A percentile compares a stretch with the other conserved stretches of the same genome.
These are phyloP conservation scores for Boletus sp. DNA, from an alignment of 1,284 basidiomycete genomes.

Conservation along the genomic window DNA sequence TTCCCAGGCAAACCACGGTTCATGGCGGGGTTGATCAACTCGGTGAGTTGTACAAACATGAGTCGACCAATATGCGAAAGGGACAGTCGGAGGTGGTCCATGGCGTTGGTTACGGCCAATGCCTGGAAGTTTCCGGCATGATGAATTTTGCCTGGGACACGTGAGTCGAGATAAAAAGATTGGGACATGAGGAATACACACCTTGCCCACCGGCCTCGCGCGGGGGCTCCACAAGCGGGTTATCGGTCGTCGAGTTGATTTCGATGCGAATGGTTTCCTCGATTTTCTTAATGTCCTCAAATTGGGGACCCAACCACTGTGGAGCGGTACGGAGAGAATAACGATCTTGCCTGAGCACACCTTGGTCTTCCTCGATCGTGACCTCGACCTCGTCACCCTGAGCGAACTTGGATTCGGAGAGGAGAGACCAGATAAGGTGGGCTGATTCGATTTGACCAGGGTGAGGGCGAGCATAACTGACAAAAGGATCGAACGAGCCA, in stretches of 20 bases:
- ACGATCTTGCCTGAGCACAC: constrained; percentile 56
- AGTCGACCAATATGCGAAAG: constrained; percentile 83
- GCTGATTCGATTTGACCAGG: constrained; percentile 83
- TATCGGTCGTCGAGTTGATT: constrained; percentile 68
- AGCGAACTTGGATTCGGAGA: constrained; percentile 73
- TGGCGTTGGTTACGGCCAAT: constrained; percentile 82
- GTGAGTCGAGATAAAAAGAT: constrained; percentile 46
- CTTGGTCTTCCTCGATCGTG: constrained; percentile 67
- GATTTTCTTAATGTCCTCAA: constrained; percentile 76
- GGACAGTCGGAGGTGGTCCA: constrained; percentile 84
- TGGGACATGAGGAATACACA: constrained; percentile 1
- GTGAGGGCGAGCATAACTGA: constrained; percentile 78
- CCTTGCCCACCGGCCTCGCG: constrained; percentile 17
- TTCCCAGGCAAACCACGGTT: constrained; percentile 82
- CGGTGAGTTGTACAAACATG: constrained; percentile 80
- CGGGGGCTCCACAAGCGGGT: constrained; percentile 33
- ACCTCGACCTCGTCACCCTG: constrained; percentile 58
- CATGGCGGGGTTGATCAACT: constrained; percentile 79
- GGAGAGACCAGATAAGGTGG: constrained; percentile 63
- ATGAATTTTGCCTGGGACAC: constrained; percentile 64
- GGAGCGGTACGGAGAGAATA: constrained; percentile 78
- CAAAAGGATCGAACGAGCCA: constrained; percentile 78
- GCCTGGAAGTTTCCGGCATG: constrained; percentile 90
- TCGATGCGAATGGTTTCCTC: constrained; percentile 67
- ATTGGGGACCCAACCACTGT: constrained; percentile 84